phyloP scores from a whole-genome alignment of 202 grass and related monocot genomes.

The Musa balbisiana region DNA sequence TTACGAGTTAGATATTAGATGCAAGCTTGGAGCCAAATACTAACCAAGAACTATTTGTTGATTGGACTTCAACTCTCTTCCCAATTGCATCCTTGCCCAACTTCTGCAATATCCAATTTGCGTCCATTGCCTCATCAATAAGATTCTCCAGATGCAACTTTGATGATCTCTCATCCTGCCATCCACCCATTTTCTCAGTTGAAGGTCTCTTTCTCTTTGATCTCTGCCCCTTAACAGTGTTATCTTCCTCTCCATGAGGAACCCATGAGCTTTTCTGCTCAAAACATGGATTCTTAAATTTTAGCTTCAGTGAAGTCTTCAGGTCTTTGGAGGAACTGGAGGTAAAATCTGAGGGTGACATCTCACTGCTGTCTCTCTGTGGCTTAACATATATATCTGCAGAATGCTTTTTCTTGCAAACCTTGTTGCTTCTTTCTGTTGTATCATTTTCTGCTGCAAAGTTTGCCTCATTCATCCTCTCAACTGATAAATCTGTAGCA shows the following conservation, averaged over 20 bases:
- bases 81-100: conserved; percentile 88
- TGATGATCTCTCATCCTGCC: conserved; percentile 28
- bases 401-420: conserved; percentile 33
- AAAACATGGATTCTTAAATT: conserved; percentile 94
- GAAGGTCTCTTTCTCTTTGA: conserved; percentile 96
- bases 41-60: conserved; percentile 65
- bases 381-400: conserved; percentile 19
- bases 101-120: conserved; percentile 83
- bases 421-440: conserved; percentile 10
- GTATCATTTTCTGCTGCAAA: conserved; percentile 37
- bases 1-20: neutral
- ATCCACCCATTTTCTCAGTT: conserved; percentile 41
- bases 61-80: conserved; percentile 75
- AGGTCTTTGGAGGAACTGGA: conserved; percentile 46
- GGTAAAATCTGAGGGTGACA: conserved; percentile 21
- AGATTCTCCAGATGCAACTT: conserved; percentile 43
- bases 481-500: conserved; percentile 24
- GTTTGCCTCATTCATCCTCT: conserved; percentile 32
- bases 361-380: conserved; percentile 22
- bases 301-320: conserved; percentile 78
- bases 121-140: conserved; percentile 52
- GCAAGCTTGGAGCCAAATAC: neutral
- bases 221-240: conserved; percentile 84
- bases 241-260: conserved; percentile 28
- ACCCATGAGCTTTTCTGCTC: conserved; percentile 55